Evolutionary conservation across 1,284 basidiomycete genomes (phyloP).

Genomic region (Ceratobasidium papillatum): DNA sequence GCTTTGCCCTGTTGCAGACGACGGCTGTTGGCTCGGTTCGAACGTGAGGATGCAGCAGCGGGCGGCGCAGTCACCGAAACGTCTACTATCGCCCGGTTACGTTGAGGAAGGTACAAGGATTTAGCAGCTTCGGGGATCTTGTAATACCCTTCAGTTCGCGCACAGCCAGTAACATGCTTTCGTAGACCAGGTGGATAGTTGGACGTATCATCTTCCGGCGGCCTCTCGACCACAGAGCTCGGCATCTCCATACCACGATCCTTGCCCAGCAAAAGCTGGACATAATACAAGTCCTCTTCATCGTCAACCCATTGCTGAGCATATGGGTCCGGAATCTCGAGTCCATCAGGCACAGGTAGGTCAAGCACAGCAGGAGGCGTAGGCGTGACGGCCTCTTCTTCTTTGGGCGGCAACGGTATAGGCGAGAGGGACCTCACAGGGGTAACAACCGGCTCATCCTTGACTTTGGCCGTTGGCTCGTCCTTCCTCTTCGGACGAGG

Average conservation of each 20-base stretch:
- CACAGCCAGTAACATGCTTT: slow-evolving; percentile 80
- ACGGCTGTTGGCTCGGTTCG: slow-evolving; percentile 94
- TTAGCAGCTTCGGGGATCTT: slow-evolving; percentile 93
- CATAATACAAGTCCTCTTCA: slow-evolving; percentile 92
- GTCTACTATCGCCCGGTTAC: slow-evolving; percentile 61
- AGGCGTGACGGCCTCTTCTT: slow-evolving; percentile 47
- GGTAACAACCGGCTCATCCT: slow-evolving; percentile 48
- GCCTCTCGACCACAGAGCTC: background rate
- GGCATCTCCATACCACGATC: slow-evolving; percentile 41
- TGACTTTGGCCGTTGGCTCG: slow-evolving; percentile 14
- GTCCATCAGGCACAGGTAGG: background rate
- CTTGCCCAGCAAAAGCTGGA: slow-evolving; percentile 31
- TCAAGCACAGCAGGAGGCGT: slow-evolving; percentile 43
- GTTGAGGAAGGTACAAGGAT: slow-evolving; percentile 76
- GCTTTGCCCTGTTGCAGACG: slow-evolving; percentile 82
- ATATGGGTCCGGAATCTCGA: slow-evolving; percentile 60
- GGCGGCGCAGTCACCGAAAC: slow-evolving; percentile 39
- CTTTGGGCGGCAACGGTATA: slow-evolving; percentile 45
- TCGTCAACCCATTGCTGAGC: slow-evolving; percentile 75
- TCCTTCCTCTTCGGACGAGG: slow-evolving; percentile 39
- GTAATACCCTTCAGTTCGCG: slow-evolving; percentile 94
- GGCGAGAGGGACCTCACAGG: slow-evolving; percentile 44
- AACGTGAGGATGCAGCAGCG: slow-evolving; percentile 73
- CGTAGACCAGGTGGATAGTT: slow-evolving; percentile 55
- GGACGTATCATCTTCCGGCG: slow-evolving; percentile 31